Conservation (phyloP, 2,329 filamentous ascomycete species). For the Epichloe sp. region DNA sequence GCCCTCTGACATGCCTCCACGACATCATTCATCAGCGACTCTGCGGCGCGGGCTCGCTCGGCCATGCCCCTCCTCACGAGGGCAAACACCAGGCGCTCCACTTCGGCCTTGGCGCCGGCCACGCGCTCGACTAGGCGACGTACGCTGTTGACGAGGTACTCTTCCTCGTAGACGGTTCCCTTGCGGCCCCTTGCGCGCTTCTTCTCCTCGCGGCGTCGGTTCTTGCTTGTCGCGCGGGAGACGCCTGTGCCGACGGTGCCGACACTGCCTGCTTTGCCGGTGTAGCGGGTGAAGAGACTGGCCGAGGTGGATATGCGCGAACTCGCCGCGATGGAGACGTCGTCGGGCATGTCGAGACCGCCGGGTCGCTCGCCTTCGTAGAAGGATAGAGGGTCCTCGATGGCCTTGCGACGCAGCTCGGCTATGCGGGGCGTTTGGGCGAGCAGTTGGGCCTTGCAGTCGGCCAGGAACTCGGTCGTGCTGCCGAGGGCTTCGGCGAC, state of each 20-base stretch:
- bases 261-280: constrained; percentile 49
- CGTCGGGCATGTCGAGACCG: constrained; percentile 69
- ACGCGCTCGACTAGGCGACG: constrained; percentile 72
- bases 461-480: constrained; percentile 82
- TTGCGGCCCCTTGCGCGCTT: constrained; percentile 92
- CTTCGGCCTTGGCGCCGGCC: constrained; percentile 58
- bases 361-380: constrained; percentile 62
- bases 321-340: constrained; percentile 74
- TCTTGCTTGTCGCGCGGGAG: constrained; percentile 73
- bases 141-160: constrained; percentile 86
- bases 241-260: constrained; percentile 61
- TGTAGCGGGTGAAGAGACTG: constrained; percentile 90
- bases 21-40: constrained; percentile 62
- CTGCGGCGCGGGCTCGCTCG: constrained; percentile 69
- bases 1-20: constrained; percentile 54
- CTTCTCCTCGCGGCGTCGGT: constrained; percentile 78
- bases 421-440: constrained; percentile 77
- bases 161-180: constrained; percentile 94
- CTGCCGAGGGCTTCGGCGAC: constrained; percentile 69
- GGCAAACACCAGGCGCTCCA: constrained; percentile 60
- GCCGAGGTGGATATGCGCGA: constrained; percentile 71
- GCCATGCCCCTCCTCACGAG: constrained; percentile 72
- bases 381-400: constrained; percentile 75
- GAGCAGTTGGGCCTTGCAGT: constrained; percentile 74
- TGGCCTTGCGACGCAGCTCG: constrained; percentile 70